Evolutionary conservation across 1,284 basidiomycete species (phyloP).

Genomic region (Pterulicium gracile): DNA sequence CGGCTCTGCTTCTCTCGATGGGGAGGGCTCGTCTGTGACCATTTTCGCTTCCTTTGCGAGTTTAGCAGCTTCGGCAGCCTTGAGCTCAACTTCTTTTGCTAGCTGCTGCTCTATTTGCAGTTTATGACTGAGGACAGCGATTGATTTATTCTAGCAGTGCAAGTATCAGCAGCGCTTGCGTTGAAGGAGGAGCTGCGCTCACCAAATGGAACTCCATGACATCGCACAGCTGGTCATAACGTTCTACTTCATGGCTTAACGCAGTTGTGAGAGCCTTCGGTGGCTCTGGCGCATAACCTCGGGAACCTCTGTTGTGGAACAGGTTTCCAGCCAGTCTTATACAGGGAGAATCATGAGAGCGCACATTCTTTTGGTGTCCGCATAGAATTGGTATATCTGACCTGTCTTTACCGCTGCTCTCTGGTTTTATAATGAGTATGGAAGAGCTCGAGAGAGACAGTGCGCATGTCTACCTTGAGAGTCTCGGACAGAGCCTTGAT

Average conservation of each 20-base stretch:
- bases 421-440: slow-evolving; percentile 21
- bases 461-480: slow-evolving; percentile 35
- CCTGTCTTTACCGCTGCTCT: slow-evolving; percentile 58
- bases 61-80: slow-evolving; percentile 20
- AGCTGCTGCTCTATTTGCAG: slow-evolving; percentile 10
- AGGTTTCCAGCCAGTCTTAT: slow-evolving; percentile 1
- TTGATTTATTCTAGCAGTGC: slow-evolving; percentile 7
- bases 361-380: slow-evolving; percentile 52
- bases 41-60: slow-evolving; percentile 16
- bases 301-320: slow-evolving; percentile 37
- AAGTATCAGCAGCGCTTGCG: slow-evolving; percentile 17
- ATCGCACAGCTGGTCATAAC: slow-evolving; percentile 69
- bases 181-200: slow-evolving; percentile 17
- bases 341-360: slow-evolving; percentile 13
- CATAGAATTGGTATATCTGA: slow-evolving; percentile 58
- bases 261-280: slow-evolving; percentile 50
- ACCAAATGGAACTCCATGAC: slow-evolving; percentile 61
- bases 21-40: slow-evolving; percentile 11
- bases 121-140: slow-evolving; percentile 16
- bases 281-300: slow-evolving; percentile 48
- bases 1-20: too few species aligned
- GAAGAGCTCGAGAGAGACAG: slow-evolving; percentile 3
- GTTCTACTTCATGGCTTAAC: slow-evolving; percentile 61
- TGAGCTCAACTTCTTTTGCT: slow-evolving; percentile 10
- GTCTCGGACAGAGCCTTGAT: slow-evolving; percentile 41